Evolutionary conservation across 805 yeast species (phyloP).

Genomic region (Saccharomycopsis capsularis): DNA sequence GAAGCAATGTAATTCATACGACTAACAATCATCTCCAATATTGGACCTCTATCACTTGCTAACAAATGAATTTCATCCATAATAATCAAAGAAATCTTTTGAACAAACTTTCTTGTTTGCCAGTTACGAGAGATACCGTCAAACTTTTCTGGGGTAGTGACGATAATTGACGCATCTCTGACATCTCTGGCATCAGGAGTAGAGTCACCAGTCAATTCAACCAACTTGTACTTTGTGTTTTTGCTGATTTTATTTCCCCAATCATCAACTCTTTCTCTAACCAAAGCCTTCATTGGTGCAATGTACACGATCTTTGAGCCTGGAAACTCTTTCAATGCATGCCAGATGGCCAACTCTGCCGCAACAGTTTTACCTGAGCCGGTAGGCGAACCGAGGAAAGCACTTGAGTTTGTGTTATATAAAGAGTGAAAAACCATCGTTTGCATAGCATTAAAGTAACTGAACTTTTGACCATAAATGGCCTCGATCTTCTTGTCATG

Average conservation of each 20-base stretch:
- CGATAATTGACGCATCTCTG: slow-evolving; percentile 62
- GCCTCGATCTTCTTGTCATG: slow-evolving; percentile 60
- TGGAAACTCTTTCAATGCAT: slow-evolving; percentile 80
- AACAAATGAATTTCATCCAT: slow-evolving; percentile 83
- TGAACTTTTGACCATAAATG: slow-evolving; percentile 62
- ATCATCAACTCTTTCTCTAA: slow-evolving; percentile 75
- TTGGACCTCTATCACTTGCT: slow-evolving; percentile 83
- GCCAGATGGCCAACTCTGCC: slow-evolving; percentile 96
- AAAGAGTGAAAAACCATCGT: slow-evolving; percentile 91
- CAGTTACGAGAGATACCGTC: slow-evolving; percentile 85
- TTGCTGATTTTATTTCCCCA: slow-evolving; percentile 53
- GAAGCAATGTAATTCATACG: slow-evolving; percentile 69
- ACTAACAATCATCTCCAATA: slow-evolving; percentile 83
- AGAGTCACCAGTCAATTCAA: slow-evolving; percentile 79
- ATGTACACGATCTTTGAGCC: slow-evolving; percentile 75
- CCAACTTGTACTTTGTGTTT: slow-evolving; percentile 47
- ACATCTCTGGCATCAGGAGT: slow-evolving; percentile 65
- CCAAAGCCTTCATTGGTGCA: slow-evolving; percentile 87
- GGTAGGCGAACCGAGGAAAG: slow-evolving; percentile 95
- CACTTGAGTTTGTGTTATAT: slow-evolving; percentile 71
- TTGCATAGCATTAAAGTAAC: slow-evolving; percentile 96
- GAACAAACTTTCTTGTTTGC: slow-evolving; percentile 73
- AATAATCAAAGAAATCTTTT: slow-evolving; percentile 63
- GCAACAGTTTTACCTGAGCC: slow-evolving; percentile 98
- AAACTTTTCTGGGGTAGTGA: slow-evolving; percentile 81